Base-by-base conservation (phyloP, 495 filamentous ascomycete genomes). In the Chaetomium tenue region DNA sequence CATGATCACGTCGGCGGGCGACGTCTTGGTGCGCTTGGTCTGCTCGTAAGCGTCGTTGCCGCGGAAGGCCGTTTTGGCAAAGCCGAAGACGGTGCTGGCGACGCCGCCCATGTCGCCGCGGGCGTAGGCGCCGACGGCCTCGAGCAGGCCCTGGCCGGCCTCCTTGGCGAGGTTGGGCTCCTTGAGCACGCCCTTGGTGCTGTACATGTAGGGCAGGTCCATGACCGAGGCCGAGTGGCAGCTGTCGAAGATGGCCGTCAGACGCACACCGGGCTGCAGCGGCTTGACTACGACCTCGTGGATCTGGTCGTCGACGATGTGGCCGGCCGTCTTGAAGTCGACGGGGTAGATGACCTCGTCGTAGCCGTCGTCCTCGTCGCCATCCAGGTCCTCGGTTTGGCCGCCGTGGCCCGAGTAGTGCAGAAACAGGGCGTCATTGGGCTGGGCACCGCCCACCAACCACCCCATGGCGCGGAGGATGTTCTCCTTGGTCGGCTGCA, bases 291-390 rank as follows among this genome's bases (percentile, higher is more conserved):
- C 91, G 69, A 90, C 87, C 61, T 87, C 82, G 72, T 98, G 94
- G 85, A 98, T 91, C 72, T 97, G 89, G 72, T 98, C 94, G 72
- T 98, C 94, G 52, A 96, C 91, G 70, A 98, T 97, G 75, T 97
- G 93, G 23, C 93, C 92, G 26, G 85, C 87, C n/a, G 78, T 76
- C 63, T 91, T 82, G 81, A 92, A 97, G 77, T 98, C 94, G 22
- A 97, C 90, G 0, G 94, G 94, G 76, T 97, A 98, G 73, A 98
- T 95, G 54, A 96, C 92, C 77, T 98, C 94, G 70, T 98, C 94
- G 65, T 88, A 91, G 68, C 93, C 93, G 71, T 97, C 92, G 15
- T 94, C 91, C 76, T 97, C 92, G 69, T 97, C 92, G 26, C 92
- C 81, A 60, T 80, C 75, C 26, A 63, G 8, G 61, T 83, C 81